Evolutionary conservation across 352 stramenopile species (phyloP), one percentile per base, ranked within the genome.

Genomic region (Elongisporangium anandrum): DNA sequence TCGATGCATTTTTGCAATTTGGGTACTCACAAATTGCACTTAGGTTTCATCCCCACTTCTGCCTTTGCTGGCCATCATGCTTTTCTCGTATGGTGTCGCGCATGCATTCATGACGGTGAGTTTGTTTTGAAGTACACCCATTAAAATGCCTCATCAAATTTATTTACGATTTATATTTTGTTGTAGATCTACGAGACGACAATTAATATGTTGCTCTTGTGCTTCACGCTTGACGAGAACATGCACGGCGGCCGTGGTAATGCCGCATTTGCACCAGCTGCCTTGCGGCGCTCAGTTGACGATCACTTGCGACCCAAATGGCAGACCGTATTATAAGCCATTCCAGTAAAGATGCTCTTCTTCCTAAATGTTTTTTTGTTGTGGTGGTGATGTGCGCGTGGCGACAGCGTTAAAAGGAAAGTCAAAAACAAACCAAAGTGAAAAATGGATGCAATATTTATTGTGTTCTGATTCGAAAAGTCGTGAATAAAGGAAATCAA

Each of bases 151-250:
- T 41, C 24, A 22, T 19, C 22, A 50, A 34, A 19, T 50, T 23
- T 38, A 7, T 61, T 54, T 26, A 49, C 12, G 8, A 2, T 13
- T 8, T n/a, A 57, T 41, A 4, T 60, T n/a, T n/a, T n/a, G 21
- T 61, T n/a, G 20, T 26, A 94, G 84, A 87, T 94, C 50, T 94
- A 90, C 65, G 85, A 94, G 60, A 94, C 85, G 16, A 88, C 85
- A 5, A 83, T 94, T 66, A 94, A 92, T 55, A 80, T 94, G 70
- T 66, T 94, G 39, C 72, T 94, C 50, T 82, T 94, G 77, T 92
- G 85, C 59, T 94, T 94, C 61, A 92, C 82, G 15, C 67, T 94
- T 59, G 85, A 94, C 50, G 85, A 94, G 56, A 91, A 88, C 57
- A 77, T 91, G 65, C 77, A 94, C 59, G 85, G 85, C 38, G 85